Evolutionary conservation across 179 eudicot genomes (phyloP).

Genomic region (Pouteria campechiana): DNA sequence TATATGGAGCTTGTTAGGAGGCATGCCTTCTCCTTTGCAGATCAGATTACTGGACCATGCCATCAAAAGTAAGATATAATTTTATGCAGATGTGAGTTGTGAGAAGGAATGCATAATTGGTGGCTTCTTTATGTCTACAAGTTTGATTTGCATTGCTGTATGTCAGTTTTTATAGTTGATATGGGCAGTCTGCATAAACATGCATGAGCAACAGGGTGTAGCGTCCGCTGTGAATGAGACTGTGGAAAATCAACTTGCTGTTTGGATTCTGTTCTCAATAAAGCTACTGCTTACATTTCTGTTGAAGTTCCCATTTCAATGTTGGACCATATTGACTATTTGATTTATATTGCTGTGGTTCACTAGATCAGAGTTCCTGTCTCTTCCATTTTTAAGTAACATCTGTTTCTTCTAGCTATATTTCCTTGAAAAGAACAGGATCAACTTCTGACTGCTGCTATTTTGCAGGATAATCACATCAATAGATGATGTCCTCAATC

Average conservation of each 20-base stretch:
- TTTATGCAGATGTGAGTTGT: background rate
- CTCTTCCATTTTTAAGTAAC: too few species aligned
- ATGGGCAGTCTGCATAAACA: too few species aligned
- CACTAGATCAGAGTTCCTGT: too few species aligned
- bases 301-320: background rate
- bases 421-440: background rate
- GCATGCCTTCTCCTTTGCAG: slow-evolving; percentile 44
- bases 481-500: slow-evolving; percentile 47
- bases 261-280: too few species aligned
- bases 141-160: background rate
- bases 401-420: too few species aligned
- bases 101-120: background rate
- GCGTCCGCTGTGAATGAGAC: background rate
- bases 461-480: slow-evolving; percentile 62
- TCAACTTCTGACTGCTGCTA: background rate
- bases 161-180: background rate
- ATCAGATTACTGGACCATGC: slow-evolving; percentile 29
- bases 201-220: too few species aligned
- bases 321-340: background rate
- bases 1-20: slow-evolving; percentile 76
- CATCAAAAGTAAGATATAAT: slow-evolving; percentile 48
- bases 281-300: background rate
- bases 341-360: background rate
- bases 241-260: background rate
- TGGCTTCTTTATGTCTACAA: background rate